These are phyloP conservation scores for Colletotrichum karsti DNA, from an alignment of 2,329 filamentous ascomycete genomes.

Conservation along the genomic window DNA sequence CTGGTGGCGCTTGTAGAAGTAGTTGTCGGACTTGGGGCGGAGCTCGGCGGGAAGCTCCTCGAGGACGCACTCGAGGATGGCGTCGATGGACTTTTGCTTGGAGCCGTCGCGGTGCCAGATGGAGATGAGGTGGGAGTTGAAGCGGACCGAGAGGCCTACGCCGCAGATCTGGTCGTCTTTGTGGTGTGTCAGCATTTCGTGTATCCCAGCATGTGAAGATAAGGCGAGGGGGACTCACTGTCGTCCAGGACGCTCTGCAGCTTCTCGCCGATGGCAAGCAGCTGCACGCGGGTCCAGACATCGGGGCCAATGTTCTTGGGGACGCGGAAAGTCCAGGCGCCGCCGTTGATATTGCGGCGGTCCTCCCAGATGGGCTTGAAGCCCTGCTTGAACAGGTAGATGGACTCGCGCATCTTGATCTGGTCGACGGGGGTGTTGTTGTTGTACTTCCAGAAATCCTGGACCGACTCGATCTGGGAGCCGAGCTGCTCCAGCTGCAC, in stretches of 20 bases:
- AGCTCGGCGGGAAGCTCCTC: constrained; percentile 78
- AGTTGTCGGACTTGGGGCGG: constrained; percentile 74
- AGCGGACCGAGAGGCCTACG: constrained; percentile 85
- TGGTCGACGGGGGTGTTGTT: constrained; percentile 82
- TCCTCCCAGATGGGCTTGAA: constrained; percentile 87
- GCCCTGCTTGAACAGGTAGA: constrained; percentile 82
- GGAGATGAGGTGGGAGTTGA: constrained; percentile 87
- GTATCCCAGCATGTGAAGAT: neutral
- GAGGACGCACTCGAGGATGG: constrained; percentile 76
- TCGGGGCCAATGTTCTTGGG: constrained; percentile 77
- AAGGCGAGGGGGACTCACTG: constrained; percentile 54
- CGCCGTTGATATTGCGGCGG: constrained; percentile 83
- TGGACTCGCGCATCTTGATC: constrained; percentile 79
- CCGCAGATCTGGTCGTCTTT: constrained; percentile 88
- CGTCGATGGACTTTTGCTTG: constrained; percentile 81
- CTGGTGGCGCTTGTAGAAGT: constrained; percentile 89
- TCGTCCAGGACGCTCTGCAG: constrained; percentile 77
- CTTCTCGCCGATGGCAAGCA: constrained; percentile 85
- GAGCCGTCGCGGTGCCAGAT: constrained; percentile 93
- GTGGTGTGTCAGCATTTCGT: neutral
- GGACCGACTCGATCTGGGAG: constrained; percentile 77
- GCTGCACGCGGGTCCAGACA: constrained; percentile 83
- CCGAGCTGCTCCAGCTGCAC: constrained; percentile 69
- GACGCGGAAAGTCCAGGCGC: constrained; percentile 92
- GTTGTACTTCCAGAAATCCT: constrained; percentile 86